Evolutionary conservation across 257 asterid species (phyloP), one percentile per base, ranked within the genome.

Genomic region (Hygrophila difformis): DNA sequence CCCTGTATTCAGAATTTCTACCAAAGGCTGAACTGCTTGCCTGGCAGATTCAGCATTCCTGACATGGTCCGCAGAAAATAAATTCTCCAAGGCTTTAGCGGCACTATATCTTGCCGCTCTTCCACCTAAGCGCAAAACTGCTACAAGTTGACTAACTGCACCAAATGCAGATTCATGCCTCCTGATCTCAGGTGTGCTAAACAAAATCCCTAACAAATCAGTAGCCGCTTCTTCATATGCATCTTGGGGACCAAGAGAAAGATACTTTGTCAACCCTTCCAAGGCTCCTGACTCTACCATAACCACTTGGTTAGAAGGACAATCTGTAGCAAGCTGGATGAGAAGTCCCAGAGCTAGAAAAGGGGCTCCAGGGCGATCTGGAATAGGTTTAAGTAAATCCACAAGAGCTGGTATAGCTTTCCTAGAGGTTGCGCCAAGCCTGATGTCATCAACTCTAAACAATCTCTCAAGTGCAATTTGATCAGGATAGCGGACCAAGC

Each of bases 341-440:
- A 91, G 77, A 66, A 82, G 75, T 54, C 98, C 93, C 31, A 91
- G 82, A 33, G 98, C 74, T 21, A 91, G 84, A 63, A 71, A 86
- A 52, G 98, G 98, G 37, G 98, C 98, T 33, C 95, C 96, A 4
- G 98, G 98, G 20, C 98, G 93, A 67, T 86, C 96, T 2, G 98
- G 98, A 58, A 86, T 79, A 48, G 98, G 98, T 51, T 91, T 91
- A 44, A 91, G 94, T 65, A 91, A 71, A 72, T 91, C 98, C 51
- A 91, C 98, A 8, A 86, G 86, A 22, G 92, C 93, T n/a, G 98
- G 98, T 45, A 86, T 86, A 45, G 96, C 92, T 80, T 91, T 91
- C 59, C 98, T 67, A 36, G 98, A 91, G 59, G 98, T 80, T 39
- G 96, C 98, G 10, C 98, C 98, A 40, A 70, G 71, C 73, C 96